A percentile compares a stretch with the other conserved stretches of the same genome.
phyloP scores from a whole-genome alignment of 2,329 filamentous ascomycete genomes.

The Aspergillus fischeri region DNA sequence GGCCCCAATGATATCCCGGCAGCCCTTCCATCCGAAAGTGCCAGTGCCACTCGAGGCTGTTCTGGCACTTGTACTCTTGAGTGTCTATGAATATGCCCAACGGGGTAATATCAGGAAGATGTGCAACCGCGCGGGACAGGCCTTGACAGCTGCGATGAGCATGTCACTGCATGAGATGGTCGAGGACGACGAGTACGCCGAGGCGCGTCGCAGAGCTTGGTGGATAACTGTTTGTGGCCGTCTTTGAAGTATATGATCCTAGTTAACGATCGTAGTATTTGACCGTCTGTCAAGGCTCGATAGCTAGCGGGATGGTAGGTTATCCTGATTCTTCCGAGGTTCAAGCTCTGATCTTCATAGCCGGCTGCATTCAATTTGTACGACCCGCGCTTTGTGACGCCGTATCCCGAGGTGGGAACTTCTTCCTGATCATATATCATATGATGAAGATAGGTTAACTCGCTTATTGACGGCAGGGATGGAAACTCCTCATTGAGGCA shows the following conservation, averaged over 20 bases:
- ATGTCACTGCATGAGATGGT: slow-evolving; percentile 21
- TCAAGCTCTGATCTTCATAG: slow-evolving; percentile 7
- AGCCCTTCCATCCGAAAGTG: slow-evolving; percentile 14
- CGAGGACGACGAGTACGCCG: slow-evolving; percentile 17
- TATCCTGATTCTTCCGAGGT: background rate
- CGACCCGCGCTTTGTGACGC: slow-evolving; percentile 22
- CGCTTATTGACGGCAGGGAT: slow-evolving; percentile 10
- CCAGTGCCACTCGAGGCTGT: slow-evolving; percentile 24
- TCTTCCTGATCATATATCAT: background rate
- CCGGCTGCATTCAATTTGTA: slow-evolving; percentile 14
- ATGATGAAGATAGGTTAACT: background rate
- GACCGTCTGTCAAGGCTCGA: slow-evolving; percentile 49
- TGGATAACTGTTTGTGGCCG: slow-evolving; percentile 24
- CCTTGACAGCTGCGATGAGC: slow-evolving; percentile 22
- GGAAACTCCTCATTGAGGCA: slow-evolving; percentile 21
- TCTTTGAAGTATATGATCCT: background rate
- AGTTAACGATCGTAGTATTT: slow-evolving; percentile 37
- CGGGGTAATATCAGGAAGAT: slow-evolving; percentile 27
- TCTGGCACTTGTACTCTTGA: slow-evolving; percentile 23
- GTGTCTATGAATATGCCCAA: slow-evolving; percentile 29
- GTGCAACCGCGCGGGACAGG: slow-evolving; percentile 26
- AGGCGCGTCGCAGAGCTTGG: slow-evolving; percentile 25
- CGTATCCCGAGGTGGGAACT: slow-evolving; percentile 14
- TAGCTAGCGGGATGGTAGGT: slow-evolving; percentile 49
- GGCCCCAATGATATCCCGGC: background rate